Percentiles rank a stretch among this genome's conserved stretches.
Conservation (phyloP, 805 yeast genomes). For the Debaryomyces prosopidis region DNA sequence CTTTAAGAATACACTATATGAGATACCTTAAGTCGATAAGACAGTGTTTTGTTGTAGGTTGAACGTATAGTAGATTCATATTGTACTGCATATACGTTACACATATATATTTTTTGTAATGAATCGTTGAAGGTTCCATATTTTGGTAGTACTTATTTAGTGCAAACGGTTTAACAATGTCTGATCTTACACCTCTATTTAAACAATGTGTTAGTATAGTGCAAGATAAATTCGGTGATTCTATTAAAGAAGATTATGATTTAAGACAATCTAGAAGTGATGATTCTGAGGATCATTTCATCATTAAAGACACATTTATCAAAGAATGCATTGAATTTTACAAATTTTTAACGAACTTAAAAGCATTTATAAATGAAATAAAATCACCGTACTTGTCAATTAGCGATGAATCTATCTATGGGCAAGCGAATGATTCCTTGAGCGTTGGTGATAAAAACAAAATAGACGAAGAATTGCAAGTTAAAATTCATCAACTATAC, state of each 20-base stretch:
- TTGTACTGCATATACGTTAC: too few species aligned
- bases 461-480: conserved; percentile 55
- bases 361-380: conserved; percentile 27
- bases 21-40: too few species aligned
- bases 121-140: too few species aligned
- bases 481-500: conserved; percentile 51
- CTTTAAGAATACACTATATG: too few species aligned
- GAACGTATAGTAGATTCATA: too few species aligned
- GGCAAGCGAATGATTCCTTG: conserved; percentile 19
- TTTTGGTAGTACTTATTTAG: too few species aligned
- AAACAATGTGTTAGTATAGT: conserved; percentile 48
- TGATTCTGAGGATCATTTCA: conserved; percentile 6
- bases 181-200: conserved; percentile 51
- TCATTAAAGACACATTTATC: conserved; percentile 39
- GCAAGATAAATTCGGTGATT: conserved; percentile 27
- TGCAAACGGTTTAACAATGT: conserved; percentile 24
- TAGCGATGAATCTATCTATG: conserved; percentile 15
- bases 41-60: too few species aligned
- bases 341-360: conserved; percentile 28
- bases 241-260: conserved; percentile 7
- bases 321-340: conserved; percentile 41
- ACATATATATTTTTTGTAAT: too few species aligned
- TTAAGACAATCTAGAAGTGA: conserved; percentile 6
- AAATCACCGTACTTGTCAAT: conserved; percentile 27
- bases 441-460: conserved; percentile 51